Evolutionary conservation across 148 eudicot genomes (phyloP).

Genomic region (Rhododendron kiyosumense): DNA sequence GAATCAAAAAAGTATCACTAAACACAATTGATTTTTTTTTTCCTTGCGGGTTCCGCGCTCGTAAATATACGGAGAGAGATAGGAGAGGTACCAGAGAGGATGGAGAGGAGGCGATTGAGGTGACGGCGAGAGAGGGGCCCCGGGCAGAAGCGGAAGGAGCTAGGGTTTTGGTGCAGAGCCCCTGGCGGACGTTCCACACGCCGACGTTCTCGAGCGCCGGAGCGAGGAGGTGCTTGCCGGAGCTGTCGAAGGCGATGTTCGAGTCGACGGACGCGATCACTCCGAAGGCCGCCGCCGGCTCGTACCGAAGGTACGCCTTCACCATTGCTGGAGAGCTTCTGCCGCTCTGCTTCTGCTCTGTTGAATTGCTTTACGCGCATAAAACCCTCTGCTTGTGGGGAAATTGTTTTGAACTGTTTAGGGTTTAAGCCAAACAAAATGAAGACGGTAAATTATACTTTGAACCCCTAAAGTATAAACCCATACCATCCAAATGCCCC

Average conservation of each 20-base stretch:
- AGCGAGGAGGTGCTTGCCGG: constrained; percentile 69
- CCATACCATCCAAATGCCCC: not conserved
- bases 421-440: not conserved
- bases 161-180: constrained; percentile 57
- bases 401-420: not conserved
- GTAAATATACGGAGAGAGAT: not conserved
- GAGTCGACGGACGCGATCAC: constrained; percentile 74
- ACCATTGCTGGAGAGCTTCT: constrained; percentile 42
- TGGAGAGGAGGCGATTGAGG: constrained; percentile 57
- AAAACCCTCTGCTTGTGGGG: not conserved
- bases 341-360: not conserved
- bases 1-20: not conserved
- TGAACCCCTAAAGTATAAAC: not conserved
- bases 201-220: constrained; percentile 83
- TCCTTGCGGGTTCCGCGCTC: not conserved
- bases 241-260: constrained; percentile 63
- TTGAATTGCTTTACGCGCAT: not conserved
- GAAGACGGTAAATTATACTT: not conserved
- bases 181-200: constrained; percentile 85
- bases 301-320: constrained; percentile 83
- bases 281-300: constrained; percentile 69
- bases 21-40: too few species aligned
- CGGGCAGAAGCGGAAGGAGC: constrained; percentile 44
- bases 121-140: constrained; percentile 76
- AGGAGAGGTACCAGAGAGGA: constrained; percentile 43